Evolutionary conservation across 441 rosid genomes (phyloP).

Genomic region (Breynia disticha): DNA sequence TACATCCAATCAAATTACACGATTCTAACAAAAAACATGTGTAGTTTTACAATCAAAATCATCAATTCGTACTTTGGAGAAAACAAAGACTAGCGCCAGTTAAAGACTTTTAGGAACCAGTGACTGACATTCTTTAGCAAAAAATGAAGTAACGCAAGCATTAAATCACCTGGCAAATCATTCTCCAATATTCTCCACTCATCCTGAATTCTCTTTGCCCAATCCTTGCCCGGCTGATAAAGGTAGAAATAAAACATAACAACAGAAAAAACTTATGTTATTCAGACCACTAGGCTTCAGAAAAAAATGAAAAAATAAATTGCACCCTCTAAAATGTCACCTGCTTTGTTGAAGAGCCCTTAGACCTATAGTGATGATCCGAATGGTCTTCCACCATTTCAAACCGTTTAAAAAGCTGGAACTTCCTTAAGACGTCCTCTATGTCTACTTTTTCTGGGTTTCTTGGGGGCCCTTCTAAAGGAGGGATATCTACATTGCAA

Average conservation of each 20-base stretch:
- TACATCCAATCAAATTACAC: too few species aligned
- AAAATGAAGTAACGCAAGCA: background rate
- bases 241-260: too few species aligned
- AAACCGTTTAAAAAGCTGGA: slow-evolving; percentile 57
- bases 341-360: slow-evolving; percentile 34
- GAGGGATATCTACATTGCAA: slow-evolving; percentile 19
- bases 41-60: too few species aligned
- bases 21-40: too few species aligned
- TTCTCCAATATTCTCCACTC: slow-evolving; percentile 86
- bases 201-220: slow-evolving; percentile 72
- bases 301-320: slow-evolving; percentile 2
- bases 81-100: background rate
- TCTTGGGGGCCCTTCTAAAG: slow-evolving; percentile 23
- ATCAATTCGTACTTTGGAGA: background rate
- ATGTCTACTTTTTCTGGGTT: slow-evolving; percentile 21
- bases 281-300: background rate
- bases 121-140: slow-evolving; percentile 1
- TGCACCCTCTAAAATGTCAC: slow-evolving; percentile 25
- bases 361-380: slow-evolving; percentile 49
- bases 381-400: slow-evolving; percentile 64
- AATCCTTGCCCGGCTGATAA: slow-evolving; percentile 43
- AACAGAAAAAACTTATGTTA: slow-evolving; percentile 5
- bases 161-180: slow-evolving; percentile 70
- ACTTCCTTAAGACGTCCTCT: slow-evolving; percentile 40
- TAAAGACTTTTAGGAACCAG: slow-evolving; percentile 6